These are phyloP conservation scores for Lasiodiplodia citricola DNA, from an alignment of 2,329 filamentous ascomycete genomes.

Conservation along the genomic window DNA sequence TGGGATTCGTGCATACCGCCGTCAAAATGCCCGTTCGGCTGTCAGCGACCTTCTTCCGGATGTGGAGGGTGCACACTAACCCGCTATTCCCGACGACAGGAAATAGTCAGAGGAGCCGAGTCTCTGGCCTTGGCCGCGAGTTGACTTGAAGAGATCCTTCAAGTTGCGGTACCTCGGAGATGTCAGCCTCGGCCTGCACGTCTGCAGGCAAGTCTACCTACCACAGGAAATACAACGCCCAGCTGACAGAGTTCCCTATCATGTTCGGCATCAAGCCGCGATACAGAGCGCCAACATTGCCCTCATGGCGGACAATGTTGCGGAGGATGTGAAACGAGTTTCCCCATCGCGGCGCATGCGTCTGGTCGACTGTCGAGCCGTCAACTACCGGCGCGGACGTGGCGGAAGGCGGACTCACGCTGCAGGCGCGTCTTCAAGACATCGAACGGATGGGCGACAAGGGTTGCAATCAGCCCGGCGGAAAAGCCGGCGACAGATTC, in stretches of 20 bases:
- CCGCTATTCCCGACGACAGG: constrained; percentile 69
- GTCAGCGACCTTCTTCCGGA: constrained; percentile 12
- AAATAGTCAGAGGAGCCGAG: constrained; percentile 78
- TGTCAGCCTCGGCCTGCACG: not conserved
- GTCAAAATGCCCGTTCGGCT: constrained; percentile 70
- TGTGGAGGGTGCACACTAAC: constrained; percentile 41
- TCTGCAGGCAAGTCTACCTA: constrained; percentile 23
- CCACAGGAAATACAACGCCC: constrained; percentile 90
- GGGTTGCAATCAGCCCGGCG: constrained; percentile 83
- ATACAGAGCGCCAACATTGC: constrained; percentile 74
- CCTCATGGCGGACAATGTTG: constrained; percentile 60
- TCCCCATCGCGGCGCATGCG: constrained; percentile 44
- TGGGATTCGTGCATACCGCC: constrained; percentile 85
- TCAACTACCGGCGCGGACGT: constrained; percentile 4
- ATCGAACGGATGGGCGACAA: constrained; percentile 90
- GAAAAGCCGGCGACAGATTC: constrained; percentile 90
- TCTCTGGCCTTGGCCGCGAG: constrained; percentile 45
- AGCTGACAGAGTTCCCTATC: constrained; percentile 85
- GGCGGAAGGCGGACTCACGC: constrained; percentile 57
- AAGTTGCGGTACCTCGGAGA: constrained; percentile 59
- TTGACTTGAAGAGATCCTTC: constrained; percentile 58
- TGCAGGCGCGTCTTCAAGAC: constrained; percentile 96
- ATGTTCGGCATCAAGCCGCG: constrained; percentile 89
- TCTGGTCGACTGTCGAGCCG: constrained; percentile 26
- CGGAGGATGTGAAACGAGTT: constrained; percentile 59